Base-by-base conservation (phyloP, 164 flowering plant genomes). In the Nelumbo lutea region DNA sequence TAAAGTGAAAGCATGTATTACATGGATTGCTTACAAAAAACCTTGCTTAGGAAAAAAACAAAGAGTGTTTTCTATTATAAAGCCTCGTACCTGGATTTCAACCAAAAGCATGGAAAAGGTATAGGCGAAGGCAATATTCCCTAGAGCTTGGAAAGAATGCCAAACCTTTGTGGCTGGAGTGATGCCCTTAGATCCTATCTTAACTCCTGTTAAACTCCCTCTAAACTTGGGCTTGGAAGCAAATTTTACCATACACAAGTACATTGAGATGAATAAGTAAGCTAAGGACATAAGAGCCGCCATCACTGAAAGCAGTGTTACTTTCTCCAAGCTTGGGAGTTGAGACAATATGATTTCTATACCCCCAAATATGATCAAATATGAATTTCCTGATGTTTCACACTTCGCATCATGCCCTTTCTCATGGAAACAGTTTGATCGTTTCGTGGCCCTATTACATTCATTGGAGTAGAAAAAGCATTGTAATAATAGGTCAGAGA, bases 111-210 rank as follows among this genome's bases (percentile, higher is more conserved):
- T 62, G n/a, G 80, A 74, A 41, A 72, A 83, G 42, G 78, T 79
- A 60, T 72, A 83, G 47, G 86, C 83, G 52, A 83, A 80, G 11
- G 82, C 83, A 67, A 83, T 79, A 48, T 83, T 83, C 57, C 83
- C 83, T 1, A 83, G 73, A 65, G 81, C 82, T 66, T 80, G 83
- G 52, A 79, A 77, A 3, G 62, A 62, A 50, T 77, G 70, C 81
- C 82, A 81, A 41, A 74, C 51, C 66, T 68, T 81, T 11, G 73
- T 52, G 1, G 79, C 59, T n/a, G 71, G 44, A 52, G 81, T n/a
- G 6, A 73, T 10, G 27, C 59, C 77, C 39, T 46, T 52, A 9
- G 7, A 4, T 7, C 72, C 72, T 14, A 68, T 38, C 52, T 74
- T 58, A n/a, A 44, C 73, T 43, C 79, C 73, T 42, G 55, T 63